Conservation (phyloP, 2,329 filamentous ascomycete species). For the Nectriaceae sp. region DNA sequence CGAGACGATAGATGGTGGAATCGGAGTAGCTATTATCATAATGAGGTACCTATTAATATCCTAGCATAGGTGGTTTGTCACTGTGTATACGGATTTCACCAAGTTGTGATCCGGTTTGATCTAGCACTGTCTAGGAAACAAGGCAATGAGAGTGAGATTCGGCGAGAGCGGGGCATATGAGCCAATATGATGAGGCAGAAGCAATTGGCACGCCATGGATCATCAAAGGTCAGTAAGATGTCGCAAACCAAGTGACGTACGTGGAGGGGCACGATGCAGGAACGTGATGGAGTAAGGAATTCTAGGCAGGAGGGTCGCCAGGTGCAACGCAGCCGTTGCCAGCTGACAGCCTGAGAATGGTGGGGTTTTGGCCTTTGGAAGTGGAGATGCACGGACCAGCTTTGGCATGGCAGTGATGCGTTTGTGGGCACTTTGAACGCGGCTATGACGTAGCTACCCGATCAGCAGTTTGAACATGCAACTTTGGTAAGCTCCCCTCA, state of each 20-base stretch:
- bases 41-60: too few species aligned
- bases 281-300: constrained; percentile 14
- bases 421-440: not conserved
- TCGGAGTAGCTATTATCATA: too few species aligned
- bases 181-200: constrained; percentile 3
- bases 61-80: too few species aligned
- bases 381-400: not conserved
- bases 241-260: constrained; percentile 23
- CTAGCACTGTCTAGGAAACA: too few species aligned
- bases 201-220: constrained; percentile 21
- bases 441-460: constrained; percentile 28
- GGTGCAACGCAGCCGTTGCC: too few species aligned
- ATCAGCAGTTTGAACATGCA: constrained; percentile 5
- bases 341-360: too few species aligned
- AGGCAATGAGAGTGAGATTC: constrained; percentile 1
- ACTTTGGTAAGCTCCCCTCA: constrained; percentile 17
- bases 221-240: constrained; percentile 6
- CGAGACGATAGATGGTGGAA: too few species aligned
- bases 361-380: too few species aligned
- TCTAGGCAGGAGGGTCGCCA: too few species aligned
- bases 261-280: constrained; percentile 25
- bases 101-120: too few species aligned
- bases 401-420: not conserved
- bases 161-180: constrained; percentile 11
- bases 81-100: too few species aligned